phyloP scores from a whole-genome alignment of 225 moss, liverwort and hornwort species.

The Thuidium tamariscinum region DNA sequence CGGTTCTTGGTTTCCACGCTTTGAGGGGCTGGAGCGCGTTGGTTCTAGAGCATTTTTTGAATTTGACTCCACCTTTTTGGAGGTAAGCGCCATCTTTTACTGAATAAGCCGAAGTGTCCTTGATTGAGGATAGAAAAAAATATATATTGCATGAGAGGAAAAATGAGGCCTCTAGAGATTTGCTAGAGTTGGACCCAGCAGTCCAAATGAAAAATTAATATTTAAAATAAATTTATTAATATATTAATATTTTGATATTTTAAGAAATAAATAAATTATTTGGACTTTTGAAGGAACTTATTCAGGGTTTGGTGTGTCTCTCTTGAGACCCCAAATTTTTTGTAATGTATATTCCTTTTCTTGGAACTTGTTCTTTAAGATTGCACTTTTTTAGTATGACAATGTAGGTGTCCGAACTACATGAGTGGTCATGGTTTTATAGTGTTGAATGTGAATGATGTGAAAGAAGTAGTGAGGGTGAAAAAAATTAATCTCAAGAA shows the following conservation, averaged over 20 bases:
- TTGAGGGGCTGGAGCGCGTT: neutral
- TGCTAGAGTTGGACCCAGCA: neutral
- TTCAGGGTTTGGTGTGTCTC: no score
- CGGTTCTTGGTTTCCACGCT: neutral
- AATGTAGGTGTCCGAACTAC: no score
- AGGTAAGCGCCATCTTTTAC: neutral
- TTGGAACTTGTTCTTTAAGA: neutral
- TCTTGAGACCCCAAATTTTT: no score
- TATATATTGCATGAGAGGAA: neutral
- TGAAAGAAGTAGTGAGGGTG: fast-evolving
- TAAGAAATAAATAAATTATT: no score
- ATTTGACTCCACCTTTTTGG: neutral
- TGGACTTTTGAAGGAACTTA: no score
- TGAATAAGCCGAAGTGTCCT: neutral
- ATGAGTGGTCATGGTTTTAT: no score
- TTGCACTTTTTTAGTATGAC: fast-evolving
- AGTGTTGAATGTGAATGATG: neutral
- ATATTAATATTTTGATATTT: no score
- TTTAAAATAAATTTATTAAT: no score
- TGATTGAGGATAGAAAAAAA: neutral
- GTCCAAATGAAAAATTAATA: no score
- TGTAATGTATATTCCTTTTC: no score
- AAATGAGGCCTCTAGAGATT: neutral
- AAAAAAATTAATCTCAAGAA: neutral
- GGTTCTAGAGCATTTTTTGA: neutral